A percentile compares a stretch with the other conserved stretches of the same genome.
Conservation (phyloP, 805 yeast genomes). For the Metschnikowia kofuensis region DNA sequence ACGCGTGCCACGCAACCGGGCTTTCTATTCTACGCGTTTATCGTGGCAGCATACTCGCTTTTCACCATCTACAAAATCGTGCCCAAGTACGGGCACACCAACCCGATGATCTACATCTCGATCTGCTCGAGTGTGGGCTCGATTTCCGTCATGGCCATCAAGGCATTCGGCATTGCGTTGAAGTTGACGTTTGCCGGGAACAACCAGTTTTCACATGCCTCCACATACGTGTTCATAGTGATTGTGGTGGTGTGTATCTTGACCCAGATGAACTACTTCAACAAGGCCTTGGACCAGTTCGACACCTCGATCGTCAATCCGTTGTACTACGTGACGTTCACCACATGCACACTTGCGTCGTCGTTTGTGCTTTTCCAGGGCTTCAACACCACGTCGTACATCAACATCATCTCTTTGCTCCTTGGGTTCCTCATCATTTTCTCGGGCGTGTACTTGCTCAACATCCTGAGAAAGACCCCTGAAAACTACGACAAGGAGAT, state of each 20-base stretch:
- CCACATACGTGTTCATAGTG: constrained; percentile 76
- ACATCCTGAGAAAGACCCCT: constrained; percentile 67
- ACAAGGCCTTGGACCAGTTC: constrained; percentile 89
- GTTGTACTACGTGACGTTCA: constrained; percentile 84
- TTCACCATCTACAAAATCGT: constrained; percentile 83
- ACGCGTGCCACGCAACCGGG: constrained; percentile 76
- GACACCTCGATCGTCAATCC: constrained; percentile 93
- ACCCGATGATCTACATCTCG: constrained; percentile 86
- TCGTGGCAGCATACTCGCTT: constrained; percentile 64
- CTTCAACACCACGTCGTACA: constrained; percentile 77
- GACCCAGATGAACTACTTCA: constrained; percentile 92
- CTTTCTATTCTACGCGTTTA: constrained; percentile 61
- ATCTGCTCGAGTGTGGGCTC: constrained; percentile 91
- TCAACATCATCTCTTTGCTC: constrained; percentile 74
- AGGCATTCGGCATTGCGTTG: constrained; percentile 89
- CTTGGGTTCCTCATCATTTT: constrained; percentile 86
- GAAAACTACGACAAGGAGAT: constrained; percentile 52
- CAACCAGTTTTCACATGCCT: constrained; percentile 81
- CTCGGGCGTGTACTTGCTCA: constrained; percentile 80
- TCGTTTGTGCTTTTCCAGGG: constrained; percentile 84
- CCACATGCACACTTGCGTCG: constrained; percentile 82
- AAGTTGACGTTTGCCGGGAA: constrained; percentile 81
- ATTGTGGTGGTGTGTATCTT: constrained; percentile 80
- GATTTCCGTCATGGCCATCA: constrained; percentile 85
- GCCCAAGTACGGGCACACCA: constrained; percentile 72